These are phyloP conservation scores for Ustilago nuda DNA, from an alignment of 1,284 basidiomycete genomes.

Conservation along the genomic window DNA sequence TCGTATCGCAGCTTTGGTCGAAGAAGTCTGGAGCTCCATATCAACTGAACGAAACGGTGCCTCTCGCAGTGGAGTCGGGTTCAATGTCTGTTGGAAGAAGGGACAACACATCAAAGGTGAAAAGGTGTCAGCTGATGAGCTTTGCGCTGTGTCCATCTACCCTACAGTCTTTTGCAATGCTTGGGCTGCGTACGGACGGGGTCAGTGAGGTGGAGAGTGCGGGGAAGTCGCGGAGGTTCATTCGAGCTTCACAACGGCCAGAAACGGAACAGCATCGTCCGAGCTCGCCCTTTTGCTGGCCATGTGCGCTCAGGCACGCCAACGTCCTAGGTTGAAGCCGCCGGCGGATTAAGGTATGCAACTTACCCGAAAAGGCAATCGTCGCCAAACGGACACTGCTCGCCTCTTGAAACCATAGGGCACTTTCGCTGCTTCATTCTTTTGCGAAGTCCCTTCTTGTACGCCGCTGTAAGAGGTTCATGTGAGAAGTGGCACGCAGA, in stretches of 20 bases:
- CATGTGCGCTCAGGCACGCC: neutral
- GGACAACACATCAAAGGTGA: neutral
- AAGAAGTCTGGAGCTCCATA: neutral
- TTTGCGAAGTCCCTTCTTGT: constrained; percentile 14
- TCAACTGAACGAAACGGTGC: neutral
- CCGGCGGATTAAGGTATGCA: neutral
- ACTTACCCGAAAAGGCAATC: constrained; percentile 45
- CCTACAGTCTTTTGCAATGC: neutral
- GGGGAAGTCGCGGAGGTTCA: neutral
- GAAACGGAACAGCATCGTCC: neutral
- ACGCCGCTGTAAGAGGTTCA: constrained; percentile 12
- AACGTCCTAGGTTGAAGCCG: neutral
- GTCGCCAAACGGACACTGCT: constrained; percentile 32
- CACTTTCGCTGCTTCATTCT: constrained; percentile 28
- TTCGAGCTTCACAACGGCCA: neutral
- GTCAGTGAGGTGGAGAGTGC: neutral
- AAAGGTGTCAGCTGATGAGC: neutral
- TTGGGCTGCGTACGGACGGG: neutral
- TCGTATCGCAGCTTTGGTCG: neutral
- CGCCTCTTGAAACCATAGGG: constrained; percentile 14
- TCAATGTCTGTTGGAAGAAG: neutral
- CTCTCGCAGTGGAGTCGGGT: neutral
- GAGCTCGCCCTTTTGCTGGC: neutral
- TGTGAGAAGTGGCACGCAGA: constrained; percentile 33
- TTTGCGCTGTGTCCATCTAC: neutral